Evolutionary conservation across 179 eudicot species (phyloP), one percentile per base, ranked within the genome.

Genomic region (Gypsophila paniculata): DNA sequence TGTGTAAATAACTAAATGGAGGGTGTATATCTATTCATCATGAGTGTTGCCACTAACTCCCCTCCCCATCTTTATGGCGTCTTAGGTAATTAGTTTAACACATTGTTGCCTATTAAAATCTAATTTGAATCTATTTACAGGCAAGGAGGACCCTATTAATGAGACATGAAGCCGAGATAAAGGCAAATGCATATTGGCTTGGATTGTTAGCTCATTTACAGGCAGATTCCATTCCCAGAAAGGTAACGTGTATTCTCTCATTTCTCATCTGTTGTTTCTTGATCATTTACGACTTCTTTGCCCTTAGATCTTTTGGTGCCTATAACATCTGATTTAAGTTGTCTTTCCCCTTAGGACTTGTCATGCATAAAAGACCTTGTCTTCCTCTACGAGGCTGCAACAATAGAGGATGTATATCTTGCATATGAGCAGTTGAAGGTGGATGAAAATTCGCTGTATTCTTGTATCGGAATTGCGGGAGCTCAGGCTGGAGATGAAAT

Each of bases 151-250:
- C 99, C 60, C 72, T 94, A 78, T 68, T 94, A 75, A 94, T 94
- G 99, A 89, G 90, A 77, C 99, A 94, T 74, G 99, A 94, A 77
- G 99, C 97, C 82, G 99, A 94, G 78, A 88, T 85, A 77, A 94
- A 94, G 85, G 85, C 96, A 61, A 94, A 94, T 77, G 95, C 97
- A 4, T 94, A 94, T 78, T 94, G 99, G 97, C 89, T 94, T 73
- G 99, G 99, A 44, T 82, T 94, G 82, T 75, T 94, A 82, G 91
- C 99, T 68, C 99, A 94, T 82, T 83, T 94, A 75, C 99, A 94
- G 81, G 96, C 99, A 14, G 58, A 82, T 71, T 90, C 95, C 75
- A 90, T 94, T 69, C 95, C 94, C 2, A 90, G 93, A 76, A 94
- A 94, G 96, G 99, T 91, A 77, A 73, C 29, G 32, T 49, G 46